Evolutionary conservation across 805 yeast genomes (phyloP).

Genomic region (Barnettozyma siamensis): DNA sequence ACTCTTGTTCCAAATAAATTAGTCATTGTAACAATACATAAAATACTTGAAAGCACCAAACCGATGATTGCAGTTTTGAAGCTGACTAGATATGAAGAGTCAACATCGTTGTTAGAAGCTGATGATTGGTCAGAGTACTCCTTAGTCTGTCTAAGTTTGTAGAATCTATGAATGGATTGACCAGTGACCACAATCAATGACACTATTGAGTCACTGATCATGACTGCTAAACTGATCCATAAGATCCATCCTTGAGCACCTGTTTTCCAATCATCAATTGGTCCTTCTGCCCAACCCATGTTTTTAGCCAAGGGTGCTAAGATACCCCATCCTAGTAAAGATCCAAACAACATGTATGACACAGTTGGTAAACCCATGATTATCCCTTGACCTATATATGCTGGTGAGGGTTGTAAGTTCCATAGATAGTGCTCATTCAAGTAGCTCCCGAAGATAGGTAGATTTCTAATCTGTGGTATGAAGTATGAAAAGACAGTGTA

Average conservation of each 20-base stretch:
- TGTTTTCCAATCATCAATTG: constrained; percentile 83
- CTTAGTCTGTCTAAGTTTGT: background rate
- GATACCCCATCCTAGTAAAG: constrained; percentile 86
- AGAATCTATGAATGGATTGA: constrained; percentile 33
- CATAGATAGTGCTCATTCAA: constrained; percentile 66
- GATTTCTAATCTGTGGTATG: constrained; percentile 55
- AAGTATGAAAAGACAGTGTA: constrained; percentile 73
- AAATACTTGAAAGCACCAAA: constrained; percentile 52
- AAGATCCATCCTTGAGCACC: constrained; percentile 98
- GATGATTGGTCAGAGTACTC: background rate
- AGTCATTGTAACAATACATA: constrained; percentile 62
- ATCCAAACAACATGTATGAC: constrained; percentile 84
- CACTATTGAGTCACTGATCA: constrained; percentile 88
- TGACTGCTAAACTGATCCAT: constrained; percentile 88
- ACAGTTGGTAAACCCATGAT: constrained; percentile 95
- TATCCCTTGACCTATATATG: constrained; percentile 95
- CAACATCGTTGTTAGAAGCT: constrained; percentile 22
- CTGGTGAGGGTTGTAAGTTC: constrained; percentile 95
- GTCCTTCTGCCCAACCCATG: constrained; percentile 84
- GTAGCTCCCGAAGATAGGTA: constrained; percentile 71
- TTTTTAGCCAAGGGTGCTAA: constrained; percentile 74
- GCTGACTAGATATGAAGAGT: constrained; percentile 45
- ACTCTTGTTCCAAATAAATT: constrained; percentile 57
- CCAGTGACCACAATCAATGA: constrained; percentile 61
- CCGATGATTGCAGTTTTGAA: constrained; percentile 50